Evolutionary conservation across 805 yeast genomes (phyloP).

Genomic region (Yamadazyma nakazawae): DNA sequence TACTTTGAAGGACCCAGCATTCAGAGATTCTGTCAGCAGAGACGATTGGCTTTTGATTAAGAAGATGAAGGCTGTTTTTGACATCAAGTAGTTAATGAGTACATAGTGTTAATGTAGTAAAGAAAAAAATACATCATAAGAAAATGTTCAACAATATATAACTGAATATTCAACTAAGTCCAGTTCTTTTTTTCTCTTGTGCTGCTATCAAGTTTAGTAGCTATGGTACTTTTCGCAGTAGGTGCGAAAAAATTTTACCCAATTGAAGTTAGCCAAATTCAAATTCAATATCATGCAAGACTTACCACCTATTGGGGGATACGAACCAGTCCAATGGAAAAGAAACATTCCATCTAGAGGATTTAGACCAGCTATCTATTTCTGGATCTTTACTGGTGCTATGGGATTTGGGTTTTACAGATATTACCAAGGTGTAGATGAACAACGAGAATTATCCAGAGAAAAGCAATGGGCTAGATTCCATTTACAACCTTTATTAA

Average conservation of each 20-base stretch:
- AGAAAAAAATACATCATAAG: neutral
- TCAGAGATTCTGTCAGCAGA: constrained; percentile 89
- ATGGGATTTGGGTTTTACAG: constrained; percentile 72
- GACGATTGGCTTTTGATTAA: constrained; percentile 94
- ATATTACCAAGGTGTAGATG: constrained; percentile 64
- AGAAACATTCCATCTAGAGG: constrained; percentile 84
- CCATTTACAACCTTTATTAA: constrained; percentile 64
- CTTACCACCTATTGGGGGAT: constrained; percentile 83
- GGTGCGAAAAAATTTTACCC: constrained; percentile 13
- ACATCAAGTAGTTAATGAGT: constrained; percentile 52
- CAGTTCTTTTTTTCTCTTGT: neutral
- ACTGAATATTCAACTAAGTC: too few species aligned
- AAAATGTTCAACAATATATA: neutral
- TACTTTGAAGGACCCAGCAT: constrained; percentile 97
- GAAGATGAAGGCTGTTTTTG: constrained; percentile 83
- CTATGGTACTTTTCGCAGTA: neutral
- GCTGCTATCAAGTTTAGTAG: neutral
- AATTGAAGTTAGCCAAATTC: constrained; percentile 13
- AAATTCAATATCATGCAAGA: constrained; percentile 52
- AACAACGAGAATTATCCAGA: constrained; percentile 68
- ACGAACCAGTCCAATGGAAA: constrained; percentile 85
- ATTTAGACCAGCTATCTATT: constrained; percentile 71
- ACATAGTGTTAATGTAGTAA: neutral
- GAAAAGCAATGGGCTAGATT: constrained; percentile 79
- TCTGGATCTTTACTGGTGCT: constrained; percentile 59